Base-by-base conservation (phyloP, 805 yeast species). In the Maudiozyma turicensis region DNA sequence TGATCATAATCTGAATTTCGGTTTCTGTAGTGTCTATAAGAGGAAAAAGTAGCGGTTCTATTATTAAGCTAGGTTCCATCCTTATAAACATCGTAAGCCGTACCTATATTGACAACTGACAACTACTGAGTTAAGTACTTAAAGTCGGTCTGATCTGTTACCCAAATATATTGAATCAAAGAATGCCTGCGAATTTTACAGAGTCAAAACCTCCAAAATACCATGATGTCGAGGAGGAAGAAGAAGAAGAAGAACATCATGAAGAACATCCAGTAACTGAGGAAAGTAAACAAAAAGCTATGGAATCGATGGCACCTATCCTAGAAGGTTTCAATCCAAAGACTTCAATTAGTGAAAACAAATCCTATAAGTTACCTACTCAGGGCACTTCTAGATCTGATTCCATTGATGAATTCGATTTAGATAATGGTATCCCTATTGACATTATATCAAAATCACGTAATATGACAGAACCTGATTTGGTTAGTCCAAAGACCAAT, bases 251-350 rank as follows among this genome's bases (percentile, higher is more conserved):
- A 20, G 26, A 20, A 20, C 26, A 20, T 20, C 26, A 20, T 4
- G 26, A 20, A 14, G 30, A 39, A 3, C 30, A 26, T 29, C 30
- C 30, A 28, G 14, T 46, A n/a, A 28, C 41, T 10, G 43, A 42
- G n/a, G 55, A 55, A 26, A 64, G 66, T 29, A 67, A 68, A 33
- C 73, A 72, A 57, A 78, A 72, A 53, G 91, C 91, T 10, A 81
- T 84, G 72, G 90, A 86, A 9, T 76, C 87, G 0, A 79, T 85
- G 42, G 91, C 91, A 0, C 93, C 95, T 2, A 83, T 85, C 60
- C 65, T 86, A 40, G 89, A 82, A 60, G 73, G 78, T 1, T 86
- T 83, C 63, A 75, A 79, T 5, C 93, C 93, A 5, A 85, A 83
- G 59, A 76, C 89, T 0, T 76, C 83, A 0, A 72, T 78, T 4